Evolutionary conservation across 805 yeast species (phyloP).

Genomic region (Candida germanica): DNA sequence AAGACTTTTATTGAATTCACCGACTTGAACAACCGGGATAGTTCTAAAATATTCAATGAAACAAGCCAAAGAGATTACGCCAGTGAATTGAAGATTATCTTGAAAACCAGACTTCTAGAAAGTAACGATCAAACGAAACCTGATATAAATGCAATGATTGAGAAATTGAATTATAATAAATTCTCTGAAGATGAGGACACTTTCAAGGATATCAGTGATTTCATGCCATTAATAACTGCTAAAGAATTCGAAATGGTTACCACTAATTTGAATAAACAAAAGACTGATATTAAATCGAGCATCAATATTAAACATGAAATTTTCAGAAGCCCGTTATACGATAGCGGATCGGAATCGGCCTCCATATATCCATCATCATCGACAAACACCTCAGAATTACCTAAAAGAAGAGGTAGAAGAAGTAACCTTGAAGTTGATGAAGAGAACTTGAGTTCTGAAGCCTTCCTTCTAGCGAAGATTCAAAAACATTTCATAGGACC

Average conservation of each 20-base stretch:
- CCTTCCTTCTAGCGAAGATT: conserved; percentile 38
- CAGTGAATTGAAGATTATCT: conserved; percentile 26
- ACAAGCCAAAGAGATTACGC: conserved; percentile 27
- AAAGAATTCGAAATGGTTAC: conserved; percentile 39
- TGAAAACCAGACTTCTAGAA: conserved; percentile 10
- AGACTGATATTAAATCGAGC: conserved; percentile 15
- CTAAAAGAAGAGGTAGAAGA: conserved; percentile 40
- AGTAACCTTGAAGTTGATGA: conserved; percentile 13
- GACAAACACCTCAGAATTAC: conserved; percentile 10
- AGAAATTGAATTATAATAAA: conserved; percentile 8
- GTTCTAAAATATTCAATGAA: conserved; percentile 15
- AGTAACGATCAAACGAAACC: neutral
- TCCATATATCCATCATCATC: conserved; percentile 8
- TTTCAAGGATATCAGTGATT: conserved; percentile 28
- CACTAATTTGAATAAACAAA: conserved; percentile 29
- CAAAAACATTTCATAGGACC: conserved; percentile 44
- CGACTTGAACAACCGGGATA: conserved; percentile 21
- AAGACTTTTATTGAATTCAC: conserved; percentile 15
- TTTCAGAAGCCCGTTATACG: conserved; percentile 39
- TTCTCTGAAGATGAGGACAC: conserved; percentile 1
- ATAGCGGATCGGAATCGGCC: conserved; percentile 40
- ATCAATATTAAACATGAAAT: conserved; percentile 35
- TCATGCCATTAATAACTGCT: conserved; percentile 38
- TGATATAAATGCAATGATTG: conserved; percentile 3
- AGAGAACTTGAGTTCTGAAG: conserved; percentile 28